Conservation (phyloP, 257 asterid species). For the Nemophila menziesii region DNA sequence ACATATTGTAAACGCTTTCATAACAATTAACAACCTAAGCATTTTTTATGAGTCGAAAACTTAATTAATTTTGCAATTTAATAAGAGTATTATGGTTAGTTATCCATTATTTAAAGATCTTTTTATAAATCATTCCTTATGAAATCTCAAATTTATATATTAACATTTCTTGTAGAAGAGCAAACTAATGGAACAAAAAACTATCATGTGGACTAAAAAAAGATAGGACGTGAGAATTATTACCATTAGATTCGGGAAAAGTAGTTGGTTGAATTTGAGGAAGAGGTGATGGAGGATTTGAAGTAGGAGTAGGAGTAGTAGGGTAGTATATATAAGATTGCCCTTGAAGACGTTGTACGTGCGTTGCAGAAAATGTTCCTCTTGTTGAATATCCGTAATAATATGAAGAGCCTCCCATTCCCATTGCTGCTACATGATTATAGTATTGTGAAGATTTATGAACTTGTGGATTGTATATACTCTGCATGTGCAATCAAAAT, state of each 20-base stretch:
- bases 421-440: constrained; percentile 49
- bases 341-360: constrained; percentile 57
- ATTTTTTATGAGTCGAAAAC: too few relatives aligned
- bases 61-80: too few relatives aligned
- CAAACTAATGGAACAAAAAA: neutral
- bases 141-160: too few relatives aligned
- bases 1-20: too few relatives aligned
- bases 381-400: constrained; percentile 61
- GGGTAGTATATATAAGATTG: constrained; percentile 75
- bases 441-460: constrained; percentile 78
- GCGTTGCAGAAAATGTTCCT: constrained; percentile 36
- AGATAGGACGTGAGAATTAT: constrained; percentile 1
- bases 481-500: constrained; percentile 24
- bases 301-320: constrained; percentile 29
- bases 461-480: constrained; percentile 56
- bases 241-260: constrained; percentile 60
- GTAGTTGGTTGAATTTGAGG: constrained; percentile 41
- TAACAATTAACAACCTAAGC: too few relatives aligned
- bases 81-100: too few relatives aligned
- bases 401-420: constrained; percentile 48
- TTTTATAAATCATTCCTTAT: neutral
- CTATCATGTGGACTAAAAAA: too few relatives aligned
- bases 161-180: too few relatives aligned
- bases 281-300: constrained; percentile 31
- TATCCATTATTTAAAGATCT: too few relatives aligned